phyloP scores from a whole-genome alignment of 192 early-diverging fungal species.

The Cladochytrium replicatum region DNA sequence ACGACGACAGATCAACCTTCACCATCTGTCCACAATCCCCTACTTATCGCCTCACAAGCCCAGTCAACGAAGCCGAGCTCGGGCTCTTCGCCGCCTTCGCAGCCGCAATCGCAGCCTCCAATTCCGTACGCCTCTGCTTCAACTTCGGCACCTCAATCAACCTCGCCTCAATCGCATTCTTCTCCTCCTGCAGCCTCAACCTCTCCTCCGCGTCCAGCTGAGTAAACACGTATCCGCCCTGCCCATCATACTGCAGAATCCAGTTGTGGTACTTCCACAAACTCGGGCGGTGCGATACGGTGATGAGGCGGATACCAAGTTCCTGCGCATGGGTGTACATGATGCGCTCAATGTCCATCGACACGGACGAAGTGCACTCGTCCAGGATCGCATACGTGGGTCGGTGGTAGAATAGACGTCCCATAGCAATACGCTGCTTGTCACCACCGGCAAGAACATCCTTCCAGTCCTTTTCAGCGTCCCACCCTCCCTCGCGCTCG shows the following conservation, averaged over 20 bases:
- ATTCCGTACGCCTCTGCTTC: conserved; percentile 54
- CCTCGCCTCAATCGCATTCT: conserved; percentile 69
- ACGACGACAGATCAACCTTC: too few relatives aligned
- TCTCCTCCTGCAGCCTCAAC: conserved; percentile 84
- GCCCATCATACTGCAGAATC: conserved; percentile 87
- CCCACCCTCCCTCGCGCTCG: conserved; percentile 84
- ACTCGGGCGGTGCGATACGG: conserved; percentile 88
- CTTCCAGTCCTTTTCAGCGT: conserved; percentile 67
- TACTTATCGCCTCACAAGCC: too few relatives aligned
- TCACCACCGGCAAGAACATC: conserved; percentile 97
- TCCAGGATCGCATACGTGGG: conserved; percentile 96
- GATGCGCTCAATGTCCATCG: conserved; percentile 86
- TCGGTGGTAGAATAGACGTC: conserved; percentile 91
- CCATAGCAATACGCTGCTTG: conserved; percentile 73
- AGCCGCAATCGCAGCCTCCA: conserved; percentile 34
- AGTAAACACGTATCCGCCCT: conserved; percentile 91
- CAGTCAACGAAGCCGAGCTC: too few relatives aligned
- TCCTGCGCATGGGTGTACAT: conserved; percentile 58
- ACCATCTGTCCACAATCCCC: too few relatives aligned
- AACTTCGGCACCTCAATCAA: conserved; percentile 70
- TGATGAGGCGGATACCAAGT: conserved; percentile 83
- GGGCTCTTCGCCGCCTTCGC: too few relatives aligned
- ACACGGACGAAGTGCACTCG: conserved; percentile 90
- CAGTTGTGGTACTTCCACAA: conserved; percentile 97
- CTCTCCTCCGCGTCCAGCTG: conserved; percentile 79